These are phyloP conservation scores for Zygosaccharomyces kombuchaensis DNA, from an alignment of 805 yeast genomes.

Conservation along the genomic window DNA sequence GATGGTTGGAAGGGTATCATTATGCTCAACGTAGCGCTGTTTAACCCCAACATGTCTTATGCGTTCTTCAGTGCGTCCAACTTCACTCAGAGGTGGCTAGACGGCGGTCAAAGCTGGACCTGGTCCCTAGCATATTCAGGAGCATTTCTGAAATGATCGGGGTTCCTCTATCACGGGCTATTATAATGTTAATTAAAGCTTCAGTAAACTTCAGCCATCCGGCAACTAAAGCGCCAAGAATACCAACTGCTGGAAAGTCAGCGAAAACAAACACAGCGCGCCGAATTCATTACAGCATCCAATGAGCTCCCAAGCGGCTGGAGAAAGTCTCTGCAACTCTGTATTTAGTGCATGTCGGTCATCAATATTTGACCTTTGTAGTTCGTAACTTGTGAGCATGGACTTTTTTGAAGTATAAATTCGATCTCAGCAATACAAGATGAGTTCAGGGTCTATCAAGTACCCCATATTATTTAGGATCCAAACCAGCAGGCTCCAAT, in stretches of 20 bases:
- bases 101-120: constrained; percentile 79
- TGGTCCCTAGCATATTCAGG: constrained; percentile 81
- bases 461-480: neutral
- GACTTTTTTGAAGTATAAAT: neutral
- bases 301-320: no score
- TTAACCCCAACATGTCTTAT: constrained; percentile 62
- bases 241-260: no score
- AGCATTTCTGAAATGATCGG: constrained; percentile 17
- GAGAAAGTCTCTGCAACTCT: neutral
- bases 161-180: neutral
- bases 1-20: constrained; percentile 75
- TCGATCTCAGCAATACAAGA: neutral
- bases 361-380: neutral
- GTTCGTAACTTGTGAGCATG: neutral
- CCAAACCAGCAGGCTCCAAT: neutral
- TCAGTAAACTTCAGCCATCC: no score
- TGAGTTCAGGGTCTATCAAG: neutral
- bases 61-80: constrained; percentile 51
- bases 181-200: neutral
- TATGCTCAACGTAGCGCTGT: constrained; percentile 68
- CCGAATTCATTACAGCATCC: no score
- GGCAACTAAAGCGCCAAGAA: neutral
- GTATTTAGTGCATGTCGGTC: neutral
- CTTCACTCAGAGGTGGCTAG: constrained; percentile 58
- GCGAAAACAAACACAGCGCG: no score